Base-by-base conservation (phyloP, 2,329 filamentous ascomycete species). In the Coniosporium tulheliwenetii region DNA sequence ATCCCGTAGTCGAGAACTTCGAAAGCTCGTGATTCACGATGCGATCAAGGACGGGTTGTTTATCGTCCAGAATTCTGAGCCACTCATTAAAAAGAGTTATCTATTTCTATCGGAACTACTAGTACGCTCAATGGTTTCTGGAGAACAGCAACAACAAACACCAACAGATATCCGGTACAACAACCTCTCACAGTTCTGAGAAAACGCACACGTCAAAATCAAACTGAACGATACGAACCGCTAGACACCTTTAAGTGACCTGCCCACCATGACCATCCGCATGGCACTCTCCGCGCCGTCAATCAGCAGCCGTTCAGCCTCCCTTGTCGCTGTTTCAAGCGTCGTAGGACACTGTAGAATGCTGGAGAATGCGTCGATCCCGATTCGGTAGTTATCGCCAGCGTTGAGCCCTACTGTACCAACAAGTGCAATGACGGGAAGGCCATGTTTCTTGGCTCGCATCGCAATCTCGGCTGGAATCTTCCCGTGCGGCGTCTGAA, bases 401-500 rank as follows among this genome's bases (percentile, higher is more conserved):
- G 59, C 60, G 15, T 56, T 56, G 7, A 52, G 53, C 2, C 62
- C 62, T 13, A 65, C 56, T 3, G 60, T 64, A 8, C 62, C 62
- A 5, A 60, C 62, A 13, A 64, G 51, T 2, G 57, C 61, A n/a
- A 15, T 15, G 7, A n/a, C 12, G 12, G 14, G 33, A 35, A 35
- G 33, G 14, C 14, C 12, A 15, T 35, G 33, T 10, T 35, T 53
- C 48, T 64, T 66, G 2, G 69, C 69, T 8, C 66, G 59, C 40
- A 60, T 54, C 8, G 67, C 69, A 19, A 73, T 61, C 48, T 72
- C 69, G 2, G 63, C 67, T 8, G 70, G 69, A 45, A 73, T 70
- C 49, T 73, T 73, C 2, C 69, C 70, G 36, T 60, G 55, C 0
- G 67, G 63, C 0, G 67, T 70, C 45, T 72, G 69, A 37, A 62